Percentiles rank a stretch among this genome's conserved stretches.
phyloP scores from a whole-genome alignment of 306 rosid genomes.

The Elaeagnus macrophylla region DNA sequence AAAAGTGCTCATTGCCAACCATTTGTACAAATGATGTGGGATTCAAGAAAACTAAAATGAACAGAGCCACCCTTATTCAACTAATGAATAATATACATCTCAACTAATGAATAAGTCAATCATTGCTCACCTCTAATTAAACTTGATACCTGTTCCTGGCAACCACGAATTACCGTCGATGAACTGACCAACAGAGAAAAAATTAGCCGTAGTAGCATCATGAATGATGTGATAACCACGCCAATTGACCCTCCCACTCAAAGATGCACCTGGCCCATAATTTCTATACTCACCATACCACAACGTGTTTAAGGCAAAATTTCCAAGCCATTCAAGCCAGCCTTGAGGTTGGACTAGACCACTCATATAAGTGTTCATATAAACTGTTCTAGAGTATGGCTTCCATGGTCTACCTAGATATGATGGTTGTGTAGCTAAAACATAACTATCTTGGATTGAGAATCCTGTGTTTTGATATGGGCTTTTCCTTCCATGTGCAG shows the following conservation, averaged over 20 bases:
- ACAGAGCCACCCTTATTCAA: too few relatives aligned
- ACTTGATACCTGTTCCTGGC: slow-evolving; percentile 59
- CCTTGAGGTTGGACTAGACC: slow-evolving; percentile 67
- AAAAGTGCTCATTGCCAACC: too few relatives aligned
- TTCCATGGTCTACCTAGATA: slow-evolving; percentile 83
- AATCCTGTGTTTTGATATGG: slow-evolving; percentile 80
- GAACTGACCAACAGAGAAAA: slow-evolving; percentile 44
- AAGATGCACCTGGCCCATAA: slow-evolving; percentile 49
- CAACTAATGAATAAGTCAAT: too few relatives aligned
- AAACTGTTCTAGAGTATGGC: slow-evolving; percentile 58
- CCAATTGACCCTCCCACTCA: slow-evolving; percentile 47
- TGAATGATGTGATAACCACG: slow-evolving; percentile 58
- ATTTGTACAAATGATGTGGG: too few relatives aligned
- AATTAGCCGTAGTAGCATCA: slow-evolving; percentile 35
- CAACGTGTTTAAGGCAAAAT: slow-evolving; percentile 60
- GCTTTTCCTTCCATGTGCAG: slow-evolving; percentile 75
- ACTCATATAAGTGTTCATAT: slow-evolving; percentile 62
- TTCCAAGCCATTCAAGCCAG: slow-evolving; percentile 79
- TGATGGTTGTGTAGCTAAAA: slow-evolving; percentile 66
- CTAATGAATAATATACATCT: too few relatives aligned
- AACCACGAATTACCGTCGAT: slow-evolving; percentile 54
- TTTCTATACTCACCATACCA: slow-evolving; percentile 86
- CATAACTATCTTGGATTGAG: slow-evolving; percentile 50
- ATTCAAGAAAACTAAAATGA: too few relatives aligned
- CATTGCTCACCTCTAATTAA: slow-evolving; percentile 3